Evolutionary conservation across 2,329 filamentous ascomycete species (phyloP), one percentile per base, ranked within the genome.

Genomic region (Fusarium sp.): DNA sequence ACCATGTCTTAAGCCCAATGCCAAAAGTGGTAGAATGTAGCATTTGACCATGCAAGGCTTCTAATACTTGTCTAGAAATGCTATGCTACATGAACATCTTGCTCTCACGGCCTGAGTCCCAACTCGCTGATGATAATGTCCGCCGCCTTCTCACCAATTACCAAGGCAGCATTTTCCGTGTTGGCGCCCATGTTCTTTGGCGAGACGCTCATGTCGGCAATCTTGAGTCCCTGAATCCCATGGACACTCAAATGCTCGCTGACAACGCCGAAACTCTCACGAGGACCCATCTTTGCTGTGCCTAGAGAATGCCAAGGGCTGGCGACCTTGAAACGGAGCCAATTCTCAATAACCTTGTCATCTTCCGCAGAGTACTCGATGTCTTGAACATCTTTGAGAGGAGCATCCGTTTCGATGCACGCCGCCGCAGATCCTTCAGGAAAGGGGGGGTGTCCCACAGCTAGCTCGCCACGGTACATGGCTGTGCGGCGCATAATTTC

Each of bases 401-500:
- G 50, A n/a, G 27, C 50, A 16, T 31, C 50, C 27, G 50, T 54
- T 6, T 54, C 50, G 13, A 54, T 31, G 50, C 50, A 54, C 18
- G 50, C 50, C 8, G 50, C 50, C 9, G 27, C 50, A 54, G 50
- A 54, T 6, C 50, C 84, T 9, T 87, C 68, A 1, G 83, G 74
- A 75, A 88, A 89, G 10, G 79, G 76, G 1, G 87, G 87, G 65
- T 87, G 85, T 0, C 82, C 78, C 10, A 77, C 67, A 8, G 81
- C 78, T 2, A 85, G 43, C 77, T 88, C 84, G 77, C 88, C 84
- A 70, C 85, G 78, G 81, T 88, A 92, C 74, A 87, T 85, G 2
- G 84, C 80, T 77, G 89, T 88, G 11, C 90, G 87, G 3, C 90
- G 86, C 43, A 86, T 84, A 64, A 92, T 87, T 78, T 92, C 90